phyloP scores from a whole-genome alignment of 2,329 filamentous ascomycete species.

The Botrytis hyacinthi region DNA sequence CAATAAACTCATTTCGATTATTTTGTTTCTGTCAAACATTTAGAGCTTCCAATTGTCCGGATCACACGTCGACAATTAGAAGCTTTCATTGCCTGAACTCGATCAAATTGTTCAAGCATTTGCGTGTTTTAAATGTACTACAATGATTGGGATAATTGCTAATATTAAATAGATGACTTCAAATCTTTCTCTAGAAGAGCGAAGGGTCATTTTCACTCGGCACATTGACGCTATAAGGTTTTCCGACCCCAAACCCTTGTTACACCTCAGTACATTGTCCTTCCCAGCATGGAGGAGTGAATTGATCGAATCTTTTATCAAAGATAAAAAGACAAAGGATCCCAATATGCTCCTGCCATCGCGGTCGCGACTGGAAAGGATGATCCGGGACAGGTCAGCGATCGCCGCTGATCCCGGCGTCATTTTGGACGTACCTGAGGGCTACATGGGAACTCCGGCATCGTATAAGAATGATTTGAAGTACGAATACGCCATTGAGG shows the following conservation, averaged over 20 bases:
- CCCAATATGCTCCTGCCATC: not conserved
- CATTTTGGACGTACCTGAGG: not conserved
- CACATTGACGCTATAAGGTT: not conserved
- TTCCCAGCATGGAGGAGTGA: not conserved
- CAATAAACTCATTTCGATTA: not conserved
- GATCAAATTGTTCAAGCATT: not conserved
- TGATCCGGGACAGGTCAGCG: not conserved
- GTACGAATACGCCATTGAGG: not conserved
- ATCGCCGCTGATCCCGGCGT: not conserved
- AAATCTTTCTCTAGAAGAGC: not conserved
- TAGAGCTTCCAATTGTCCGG: not conserved
- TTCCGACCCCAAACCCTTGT: too few species aligned
- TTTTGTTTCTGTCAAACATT: not conserved
- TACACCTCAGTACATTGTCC: not conserved
- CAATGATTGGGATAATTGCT: not conserved
- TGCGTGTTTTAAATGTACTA: not conserved
- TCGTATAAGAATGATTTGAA: not conserved
- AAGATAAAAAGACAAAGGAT: not conserved
- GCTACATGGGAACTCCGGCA: not conserved
- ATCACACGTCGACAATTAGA: not conserved
- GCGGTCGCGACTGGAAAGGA: not conserved
- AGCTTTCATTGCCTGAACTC: not conserved
- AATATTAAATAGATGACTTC: not conserved
- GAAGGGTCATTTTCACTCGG: not conserved
- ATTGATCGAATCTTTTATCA: not conserved